A percentile compares a stretch with the other conserved stretches of the same genome.
These are phyloP conservation scores for Backusella liffmaniae DNA, from an alignment of 192 early-diverging fungal genomes.

Conservation along the genomic window DNA sequence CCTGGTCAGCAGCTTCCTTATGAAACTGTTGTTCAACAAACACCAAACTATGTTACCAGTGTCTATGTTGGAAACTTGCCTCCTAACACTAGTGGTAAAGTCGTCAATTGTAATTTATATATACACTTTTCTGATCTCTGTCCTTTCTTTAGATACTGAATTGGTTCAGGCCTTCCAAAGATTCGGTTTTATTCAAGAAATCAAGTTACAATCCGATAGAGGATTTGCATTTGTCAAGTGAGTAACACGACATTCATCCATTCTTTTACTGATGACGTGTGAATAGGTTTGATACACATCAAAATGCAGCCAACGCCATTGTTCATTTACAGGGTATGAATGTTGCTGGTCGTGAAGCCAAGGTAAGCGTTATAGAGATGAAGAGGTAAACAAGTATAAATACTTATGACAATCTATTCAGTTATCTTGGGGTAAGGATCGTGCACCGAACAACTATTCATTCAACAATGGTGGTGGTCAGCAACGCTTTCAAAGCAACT, in stretches of 20 bases:
- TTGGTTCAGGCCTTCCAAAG: slow-evolving; percentile 55
- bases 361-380: not conserved
- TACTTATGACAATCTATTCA: slow-evolving; percentile 19
- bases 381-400: not conserved
- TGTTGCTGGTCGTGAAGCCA: slow-evolving; percentile 72
- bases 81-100: slow-evolving; percentile 70
- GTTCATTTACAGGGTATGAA: slow-evolving; percentile 68
- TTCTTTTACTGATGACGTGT: not conserved
- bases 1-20: slow-evolving; percentile 41
- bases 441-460: slow-evolving; percentile 26
- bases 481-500: slow-evolving; percentile 7
- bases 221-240: slow-evolving; percentile 89
- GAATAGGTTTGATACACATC: slow-evolving; percentile 74
- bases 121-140: not conserved
- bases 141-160: slow-evolving; percentile 2
- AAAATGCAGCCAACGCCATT: slow-evolving; percentile 86
- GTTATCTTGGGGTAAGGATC: slow-evolving; percentile 87
- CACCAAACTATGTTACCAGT: slow-evolving; percentile 80
- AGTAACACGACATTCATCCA: not conserved
- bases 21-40: slow-evolving; percentile 70
- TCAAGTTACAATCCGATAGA: slow-evolving; percentile 82
- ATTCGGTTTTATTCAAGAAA: slow-evolving; percentile 73
- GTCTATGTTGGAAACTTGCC: slow-evolving; percentile 90
- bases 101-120: not conserved
- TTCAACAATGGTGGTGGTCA: slow-evolving; percentile 1